A percentile compares a stretch with the other conserved stretches of the same genome.
Evolutionary conservation across 768 basidiomycete species (phyloP).

Genomic region (Boletellus ananas): DNA sequence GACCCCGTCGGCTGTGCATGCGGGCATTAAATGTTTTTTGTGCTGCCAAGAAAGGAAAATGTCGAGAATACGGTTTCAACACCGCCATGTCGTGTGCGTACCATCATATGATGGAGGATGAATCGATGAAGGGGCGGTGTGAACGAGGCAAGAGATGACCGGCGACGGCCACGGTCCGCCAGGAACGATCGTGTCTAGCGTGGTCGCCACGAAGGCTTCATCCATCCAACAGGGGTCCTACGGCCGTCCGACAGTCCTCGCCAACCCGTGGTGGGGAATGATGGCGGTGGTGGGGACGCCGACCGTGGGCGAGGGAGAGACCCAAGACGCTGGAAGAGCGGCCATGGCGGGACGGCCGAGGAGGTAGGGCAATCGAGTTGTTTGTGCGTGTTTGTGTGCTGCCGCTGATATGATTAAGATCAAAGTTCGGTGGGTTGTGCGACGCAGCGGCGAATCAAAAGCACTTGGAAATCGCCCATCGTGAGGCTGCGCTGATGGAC

Average conservation of each 20-base stretch:
- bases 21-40: not conserved
- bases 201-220: constrained; percentile 1
- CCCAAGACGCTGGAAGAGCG: not conserved
- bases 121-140: not conserved
- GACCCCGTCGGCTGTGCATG: constrained; percentile 1
- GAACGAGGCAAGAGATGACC: not conserved
- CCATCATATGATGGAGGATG: not conserved
- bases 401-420: too few species aligned
- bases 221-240: not conserved
- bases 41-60: not conserved
- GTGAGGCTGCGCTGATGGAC: too few species aligned
- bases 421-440: too few species aligned
- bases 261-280: too few species aligned
- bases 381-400: too few species aligned
- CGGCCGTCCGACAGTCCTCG: too few species aligned
- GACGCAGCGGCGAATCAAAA: too few species aligned
- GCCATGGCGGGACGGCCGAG: not conserved
- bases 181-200: constrained; percentile 1
- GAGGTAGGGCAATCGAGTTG: too few species aligned
- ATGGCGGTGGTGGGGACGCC: too few species aligned
- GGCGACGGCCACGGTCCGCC: too few species aligned
- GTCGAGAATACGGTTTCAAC: constrained; percentile 1
- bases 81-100: constrained; percentile 1
- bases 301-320: not conserved
- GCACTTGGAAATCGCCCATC: too few species aligned